phyloP scores from a whole-genome alignment of 495 filamentous ascomycete species.

The Aeminium ludgeri region DNA sequence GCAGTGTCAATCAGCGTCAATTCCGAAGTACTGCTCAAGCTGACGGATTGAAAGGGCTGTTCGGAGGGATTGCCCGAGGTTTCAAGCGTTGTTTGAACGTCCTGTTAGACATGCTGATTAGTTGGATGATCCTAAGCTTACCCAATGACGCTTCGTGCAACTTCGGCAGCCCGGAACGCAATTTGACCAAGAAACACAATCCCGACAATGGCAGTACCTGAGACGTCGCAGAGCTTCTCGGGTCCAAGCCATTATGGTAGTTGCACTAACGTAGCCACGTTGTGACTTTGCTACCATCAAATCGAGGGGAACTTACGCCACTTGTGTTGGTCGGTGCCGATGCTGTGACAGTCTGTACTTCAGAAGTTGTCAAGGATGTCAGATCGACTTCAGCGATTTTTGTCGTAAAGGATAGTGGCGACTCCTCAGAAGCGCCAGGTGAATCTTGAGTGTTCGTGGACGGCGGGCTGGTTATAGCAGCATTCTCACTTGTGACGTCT shows the following conservation, averaged over 20 bases:
- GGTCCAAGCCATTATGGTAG: no score
- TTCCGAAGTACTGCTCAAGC: neutral
- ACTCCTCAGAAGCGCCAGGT: neutral
- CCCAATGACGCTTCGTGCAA: neutral
- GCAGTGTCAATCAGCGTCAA: constrained; percentile 13
- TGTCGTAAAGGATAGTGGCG: constrained; percentile 1
- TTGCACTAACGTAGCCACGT: neutral
- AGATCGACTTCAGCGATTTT: constrained; percentile 8
- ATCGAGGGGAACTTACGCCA: neutral
- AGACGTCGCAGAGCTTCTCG: neutral
- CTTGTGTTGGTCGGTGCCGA: constrained; percentile 1
- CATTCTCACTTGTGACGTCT: neutral
- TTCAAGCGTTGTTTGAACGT: constrained; percentile 10
- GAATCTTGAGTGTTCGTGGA: neutral
- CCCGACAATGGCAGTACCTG: neutral
- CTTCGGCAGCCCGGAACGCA: neutral
- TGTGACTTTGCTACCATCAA: neutral
- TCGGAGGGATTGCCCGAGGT: constrained; percentile 7
- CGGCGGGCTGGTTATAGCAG: neutral
- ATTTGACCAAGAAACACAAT: neutral
- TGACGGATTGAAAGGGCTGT: constrained; percentile 7
- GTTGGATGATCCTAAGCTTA: neutral
- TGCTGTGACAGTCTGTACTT: constrained; percentile 10
- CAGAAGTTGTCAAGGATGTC: constrained; percentile 12
- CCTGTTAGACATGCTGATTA: neutral